Evolutionary conservation across 2,329 filamentous ascomycete species (phyloP).

Genomic region (Didymella sp.): DNA sequence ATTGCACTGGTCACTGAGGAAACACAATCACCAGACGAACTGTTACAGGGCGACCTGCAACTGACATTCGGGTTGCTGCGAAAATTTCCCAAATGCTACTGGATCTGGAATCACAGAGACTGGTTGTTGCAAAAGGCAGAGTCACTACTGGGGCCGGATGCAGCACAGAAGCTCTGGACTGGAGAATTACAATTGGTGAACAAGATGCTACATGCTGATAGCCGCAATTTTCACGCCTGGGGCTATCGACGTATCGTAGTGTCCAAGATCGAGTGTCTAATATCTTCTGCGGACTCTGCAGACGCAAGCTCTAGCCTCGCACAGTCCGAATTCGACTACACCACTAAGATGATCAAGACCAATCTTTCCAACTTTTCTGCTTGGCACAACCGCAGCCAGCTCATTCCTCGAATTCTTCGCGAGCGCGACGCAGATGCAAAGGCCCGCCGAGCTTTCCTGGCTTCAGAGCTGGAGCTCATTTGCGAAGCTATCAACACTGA

Average conservation of each 20-base stretch:
- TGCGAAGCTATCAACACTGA: slow-evolving; percentile 83
- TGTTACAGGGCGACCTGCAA: slow-evolving; percentile 75
- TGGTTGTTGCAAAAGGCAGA: slow-evolving; percentile 83
- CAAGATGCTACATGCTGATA: slow-evolving; percentile 88
- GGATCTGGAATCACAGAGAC: slow-evolving; percentile 96
- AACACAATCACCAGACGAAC: slow-evolving; percentile 51
- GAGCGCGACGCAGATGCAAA: slow-evolving; percentile 71
- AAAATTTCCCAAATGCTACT: slow-evolving; percentile 95
- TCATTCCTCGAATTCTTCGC: slow-evolving; percentile 77
- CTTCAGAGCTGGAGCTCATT: slow-evolving; percentile 78
- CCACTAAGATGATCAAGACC: slow-evolving; percentile 82
- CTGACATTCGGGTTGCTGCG: slow-evolving; percentile 86
- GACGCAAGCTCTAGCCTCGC: slow-evolving; percentile 63
- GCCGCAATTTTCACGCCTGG: slow-evolving; percentile 96
- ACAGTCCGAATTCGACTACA: slow-evolving; percentile 86
- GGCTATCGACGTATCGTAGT: slow-evolving; percentile 84
- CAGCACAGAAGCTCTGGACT: slow-evolving; percentile 75
- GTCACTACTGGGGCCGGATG: slow-evolving; percentile 62
- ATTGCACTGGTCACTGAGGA: slow-evolving; percentile 62
- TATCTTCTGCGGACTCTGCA: neutral
- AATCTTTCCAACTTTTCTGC: slow-evolving; percentile 96
- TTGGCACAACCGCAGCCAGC: slow-evolving; percentile 88
- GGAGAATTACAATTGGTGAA: slow-evolving; percentile 81
- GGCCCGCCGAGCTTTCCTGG: slow-evolving; percentile 72
- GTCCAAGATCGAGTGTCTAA: slow-evolving; percentile 70